Evolutionary conservation across 352 stramenopile genomes (phyloP).

Genomic region (Phytophthora lateralis): DNA sequence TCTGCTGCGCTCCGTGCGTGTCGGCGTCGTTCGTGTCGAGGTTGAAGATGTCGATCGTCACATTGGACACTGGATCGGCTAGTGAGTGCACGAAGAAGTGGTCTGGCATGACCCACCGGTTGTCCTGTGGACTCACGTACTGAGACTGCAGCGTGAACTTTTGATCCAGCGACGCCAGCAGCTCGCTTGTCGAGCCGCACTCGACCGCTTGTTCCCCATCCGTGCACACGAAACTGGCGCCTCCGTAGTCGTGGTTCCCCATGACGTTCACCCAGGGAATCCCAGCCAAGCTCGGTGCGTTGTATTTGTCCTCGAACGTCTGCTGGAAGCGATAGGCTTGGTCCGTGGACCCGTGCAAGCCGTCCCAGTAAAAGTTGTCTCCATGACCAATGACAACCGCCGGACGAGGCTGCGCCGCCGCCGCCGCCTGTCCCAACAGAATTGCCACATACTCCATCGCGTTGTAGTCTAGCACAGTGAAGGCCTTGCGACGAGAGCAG

Average conservation of each 20-base stretch:
- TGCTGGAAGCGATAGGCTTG: constrained; percentile 72
- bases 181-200: constrained; percentile 49
- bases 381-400: constrained; percentile 64
- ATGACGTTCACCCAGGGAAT: constrained; percentile 88
- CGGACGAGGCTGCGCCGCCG: constrained; percentile 30
- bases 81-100: constrained; percentile 86
- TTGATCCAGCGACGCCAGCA: constrained; percentile 57
- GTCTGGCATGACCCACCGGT: constrained; percentile 84
- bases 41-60: constrained; percentile 89
- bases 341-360: constrained; percentile 58
- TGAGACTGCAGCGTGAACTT: constrained; percentile 79
- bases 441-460: constrained; percentile 71
- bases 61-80: constrained; percentile 50
- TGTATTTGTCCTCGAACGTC: constrained; percentile 85
- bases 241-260: constrained; percentile 88
- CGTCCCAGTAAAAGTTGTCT: constrained; percentile 88
- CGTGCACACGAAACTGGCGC: constrained; percentile 77
- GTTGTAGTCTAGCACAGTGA: constrained; percentile 72
- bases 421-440: constrained; percentile 56
- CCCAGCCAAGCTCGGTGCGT: constrained; percentile 40
- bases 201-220: constrained; percentile 40
- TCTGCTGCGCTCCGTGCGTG: constrained; percentile 63
- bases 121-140: constrained; percentile 79
- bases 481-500: constrained; percentile 57
- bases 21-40: constrained; percentile 84